A percentile compares a stretch with the other conserved stretches of the same genome.
Conservation (phyloP, 225 moss, liverwort and hornwort genomes). For the Climacium dendroides region DNA sequence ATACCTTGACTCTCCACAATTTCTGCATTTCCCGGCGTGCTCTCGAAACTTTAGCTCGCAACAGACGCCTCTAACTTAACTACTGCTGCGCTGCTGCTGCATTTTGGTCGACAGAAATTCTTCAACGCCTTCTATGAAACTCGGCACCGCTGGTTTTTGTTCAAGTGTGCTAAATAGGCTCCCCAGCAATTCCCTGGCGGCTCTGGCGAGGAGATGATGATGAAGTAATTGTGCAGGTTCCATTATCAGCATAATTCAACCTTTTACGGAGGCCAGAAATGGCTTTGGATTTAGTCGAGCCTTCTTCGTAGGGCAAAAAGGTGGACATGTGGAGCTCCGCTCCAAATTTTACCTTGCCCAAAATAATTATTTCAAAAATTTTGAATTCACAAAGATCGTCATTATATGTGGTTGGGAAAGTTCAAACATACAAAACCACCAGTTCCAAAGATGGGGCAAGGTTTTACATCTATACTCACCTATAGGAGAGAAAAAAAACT, state of each 20-base stretch:
- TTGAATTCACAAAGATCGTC: neutral
- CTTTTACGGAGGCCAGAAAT: neutral
- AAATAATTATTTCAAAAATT: too few relatives aligned
- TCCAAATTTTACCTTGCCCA: too few relatives aligned
- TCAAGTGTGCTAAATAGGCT: neutral
- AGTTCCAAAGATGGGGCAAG: neutral
- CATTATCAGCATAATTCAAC: neutral
- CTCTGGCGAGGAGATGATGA: neutral
- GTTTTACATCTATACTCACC: neutral
- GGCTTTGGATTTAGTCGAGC: neutral
- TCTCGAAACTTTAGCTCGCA: neutral
- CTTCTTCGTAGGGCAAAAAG: neutral
- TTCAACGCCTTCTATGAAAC: neutral
- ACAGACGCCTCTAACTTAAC: neutral
- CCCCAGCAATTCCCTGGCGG: neutral
- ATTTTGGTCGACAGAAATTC: neutral
- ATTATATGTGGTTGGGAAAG: neutral
- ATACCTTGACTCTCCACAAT: neutral
- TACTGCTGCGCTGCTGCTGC: neutral
- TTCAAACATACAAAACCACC: neutral
- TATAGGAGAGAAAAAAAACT: neutral
- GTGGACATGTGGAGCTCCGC: neutral
- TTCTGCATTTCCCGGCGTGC: neutral
- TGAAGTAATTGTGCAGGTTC: neutral
- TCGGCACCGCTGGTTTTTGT: neutral